Percentiles rank a stretch among this genome's conserved stretches.
phyloP scores from a whole-genome alignment of 1,284 basidiomycete species.

The Ceratobasidium sp. region DNA sequence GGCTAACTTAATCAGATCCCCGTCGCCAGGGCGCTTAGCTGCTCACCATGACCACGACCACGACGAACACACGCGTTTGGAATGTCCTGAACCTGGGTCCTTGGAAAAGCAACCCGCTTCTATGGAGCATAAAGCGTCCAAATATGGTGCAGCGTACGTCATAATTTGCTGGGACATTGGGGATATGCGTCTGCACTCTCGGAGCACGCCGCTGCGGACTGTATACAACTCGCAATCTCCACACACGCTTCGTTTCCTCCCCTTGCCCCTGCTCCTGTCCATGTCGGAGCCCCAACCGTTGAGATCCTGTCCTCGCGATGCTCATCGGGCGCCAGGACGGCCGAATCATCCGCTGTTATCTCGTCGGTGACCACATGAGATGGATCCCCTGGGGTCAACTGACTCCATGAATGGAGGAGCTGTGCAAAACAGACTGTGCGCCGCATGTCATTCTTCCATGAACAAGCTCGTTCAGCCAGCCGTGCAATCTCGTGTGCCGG shows the following conservation, averaged over 20 bases:
- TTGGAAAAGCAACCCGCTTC: constrained; percentile 18
- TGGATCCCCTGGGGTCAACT: constrained; percentile 10
- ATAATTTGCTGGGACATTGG: background rate
- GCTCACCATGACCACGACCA: background rate
- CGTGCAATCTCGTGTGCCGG: background rate
- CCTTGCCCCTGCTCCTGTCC: constrained; percentile 19
- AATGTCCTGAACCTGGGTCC: background rate
- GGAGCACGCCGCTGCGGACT: background rate
- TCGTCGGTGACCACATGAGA: background rate
- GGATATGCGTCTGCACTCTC: background rate
- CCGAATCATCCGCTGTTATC: constrained; percentile 18
- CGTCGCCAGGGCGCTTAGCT: background rate
- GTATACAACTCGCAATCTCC: background rate
- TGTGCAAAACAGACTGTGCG: background rate
- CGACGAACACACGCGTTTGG: background rate
- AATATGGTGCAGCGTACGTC: constrained; percentile 10
- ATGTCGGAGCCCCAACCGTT: constrained; percentile 11
- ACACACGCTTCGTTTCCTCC: constrained; percentile 26
- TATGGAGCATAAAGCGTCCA: background rate
- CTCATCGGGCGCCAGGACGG: constrained; percentile 6
- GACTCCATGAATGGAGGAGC: constrained; percentile 2
- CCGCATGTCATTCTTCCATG: background rate
- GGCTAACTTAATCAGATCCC: background rate
- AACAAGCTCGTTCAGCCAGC: constrained; percentile 13
- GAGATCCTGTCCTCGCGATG: background rate